Conservation (phyloP, 805 yeast genomes). For the Schwanniomyces pseudopolymorphus region DNA sequence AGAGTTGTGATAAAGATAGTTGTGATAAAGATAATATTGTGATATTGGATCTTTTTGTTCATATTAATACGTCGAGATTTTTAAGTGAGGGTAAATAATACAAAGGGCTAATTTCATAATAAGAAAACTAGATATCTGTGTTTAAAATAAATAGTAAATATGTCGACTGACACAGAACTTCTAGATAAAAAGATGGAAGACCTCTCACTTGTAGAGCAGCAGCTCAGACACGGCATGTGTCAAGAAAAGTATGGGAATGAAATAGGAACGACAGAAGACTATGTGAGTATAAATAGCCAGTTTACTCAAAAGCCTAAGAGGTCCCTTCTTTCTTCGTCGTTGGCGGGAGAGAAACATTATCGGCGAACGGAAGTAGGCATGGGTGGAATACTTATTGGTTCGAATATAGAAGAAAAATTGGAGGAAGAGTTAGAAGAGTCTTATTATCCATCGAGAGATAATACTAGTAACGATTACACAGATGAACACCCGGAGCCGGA, state of each 20-base stretch:
- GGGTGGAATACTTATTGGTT: not conserved
- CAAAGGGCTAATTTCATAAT: not conserved
- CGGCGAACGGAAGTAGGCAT: not conserved
- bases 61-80: not conserved
- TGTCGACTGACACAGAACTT: slow-evolving; percentile 8
- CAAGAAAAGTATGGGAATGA: not conserved
- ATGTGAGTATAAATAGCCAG: not conserved
- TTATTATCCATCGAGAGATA: not conserved
- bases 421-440: not conserved
- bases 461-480: slow-evolving; percentile 5
- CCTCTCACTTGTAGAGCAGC: slow-evolving; percentile 9
- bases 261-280: not conserved
- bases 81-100: not conserved
- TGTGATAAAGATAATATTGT: slow-evolving; percentile 1
- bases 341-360: slow-evolving; percentile 20
- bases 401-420: not conserved
- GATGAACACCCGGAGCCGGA: slow-evolving; percentile 47
- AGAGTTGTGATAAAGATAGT: not conserved
- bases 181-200: slow-evolving; percentile 9
- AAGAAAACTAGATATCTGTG: not conserved
- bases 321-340: slow-evolving; percentile 26
- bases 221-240: not conserved
- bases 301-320: slow-evolving; percentile 9
- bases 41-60: not conserved
- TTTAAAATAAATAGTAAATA: not conserved